phyloP scores from a whole-genome alignment of 1,284 basidiomycete genomes.

The Caloboletus firmus region DNA sequence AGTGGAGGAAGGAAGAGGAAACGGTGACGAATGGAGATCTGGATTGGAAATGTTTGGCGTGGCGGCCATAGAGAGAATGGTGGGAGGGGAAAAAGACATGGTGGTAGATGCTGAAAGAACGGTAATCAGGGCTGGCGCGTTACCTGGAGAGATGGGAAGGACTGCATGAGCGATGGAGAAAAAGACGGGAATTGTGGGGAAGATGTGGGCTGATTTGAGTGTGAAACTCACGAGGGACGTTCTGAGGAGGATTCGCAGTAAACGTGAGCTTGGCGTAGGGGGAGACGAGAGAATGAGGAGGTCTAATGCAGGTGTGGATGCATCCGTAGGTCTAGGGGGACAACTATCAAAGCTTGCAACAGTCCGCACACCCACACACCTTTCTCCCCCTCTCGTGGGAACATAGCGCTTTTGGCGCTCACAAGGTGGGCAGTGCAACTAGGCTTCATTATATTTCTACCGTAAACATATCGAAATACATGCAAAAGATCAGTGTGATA shows the following conservation, averaged over 20 bases:
- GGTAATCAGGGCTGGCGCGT: conserved; percentile 10
- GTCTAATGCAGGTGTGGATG: conserved; percentile 24
- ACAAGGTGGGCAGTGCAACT: conserved; percentile 13
- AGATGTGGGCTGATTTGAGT: conserved; percentile 3
- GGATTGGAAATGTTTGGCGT: conserved; percentile 8
- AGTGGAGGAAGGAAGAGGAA: conserved; percentile 1
- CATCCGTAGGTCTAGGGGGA: conserved; percentile 38
- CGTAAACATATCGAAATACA: conserved; percentile 5
- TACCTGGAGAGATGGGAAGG: conserved; percentile 3
- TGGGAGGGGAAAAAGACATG: conserved; percentile 15
- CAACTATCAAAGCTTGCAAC: conserved; percentile 6
- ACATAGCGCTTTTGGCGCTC: conserved; percentile 3
- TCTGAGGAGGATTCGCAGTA: neutral
- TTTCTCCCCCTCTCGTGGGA: conserved; percentile 26
- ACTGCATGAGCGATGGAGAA: neutral
- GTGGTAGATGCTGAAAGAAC: neutral
- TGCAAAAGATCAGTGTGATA: conserved; percentile 13
- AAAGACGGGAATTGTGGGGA: neutral
- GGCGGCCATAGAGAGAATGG: conserved; percentile 11
- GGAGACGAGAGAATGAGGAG: neutral
- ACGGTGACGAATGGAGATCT: conserved; percentile 12
- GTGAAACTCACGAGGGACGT: conserved; percentile 8
- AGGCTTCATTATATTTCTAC: conserved; percentile 5
- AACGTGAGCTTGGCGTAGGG: conserved; percentile 12
- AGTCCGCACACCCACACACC: neutral